phyloP scores from a whole-genome alignment of 495 filamentous ascomycete genomes.

The Neurospora sp. region DNA sequence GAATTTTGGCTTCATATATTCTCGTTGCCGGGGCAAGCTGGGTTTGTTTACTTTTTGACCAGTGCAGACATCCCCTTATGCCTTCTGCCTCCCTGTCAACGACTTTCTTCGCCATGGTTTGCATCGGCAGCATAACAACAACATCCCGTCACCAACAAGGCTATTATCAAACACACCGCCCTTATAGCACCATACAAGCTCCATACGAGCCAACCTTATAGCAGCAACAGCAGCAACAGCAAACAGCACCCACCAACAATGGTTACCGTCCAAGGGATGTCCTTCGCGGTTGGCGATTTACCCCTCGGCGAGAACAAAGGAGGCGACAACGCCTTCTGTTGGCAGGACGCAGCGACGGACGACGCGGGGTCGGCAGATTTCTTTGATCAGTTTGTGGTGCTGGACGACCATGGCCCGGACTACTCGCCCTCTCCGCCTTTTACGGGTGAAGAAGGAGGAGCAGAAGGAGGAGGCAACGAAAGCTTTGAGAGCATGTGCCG shows the following conservation, averaged over 20 bases:
- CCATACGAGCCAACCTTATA: neutral
- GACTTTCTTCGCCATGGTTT: neutral
- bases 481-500: constrained; percentile 10
- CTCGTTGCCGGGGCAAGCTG: constrained; percentile 18
- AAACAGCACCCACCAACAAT: constrained; percentile 9
- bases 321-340: constrained; percentile 19
- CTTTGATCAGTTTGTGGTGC: constrained; percentile 39
- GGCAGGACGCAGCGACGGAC: constrained; percentile 24
- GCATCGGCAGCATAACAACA: neutral
- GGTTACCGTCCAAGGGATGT: constrained; percentile 15
- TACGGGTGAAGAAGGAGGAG: neutral
- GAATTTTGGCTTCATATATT: constrained; percentile 11
- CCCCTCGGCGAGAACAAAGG: constrained; percentile 29
- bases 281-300: constrained; percentile 13
- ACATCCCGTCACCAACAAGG: neutral
- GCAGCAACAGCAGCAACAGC: neutral
- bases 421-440: constrained; percentile 10
- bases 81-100: neutral
- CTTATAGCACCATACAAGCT: neutral
- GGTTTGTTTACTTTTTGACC: constrained; percentile 17
- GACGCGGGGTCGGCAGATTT: constrained; percentile 28
- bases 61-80: neutral
- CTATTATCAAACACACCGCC: neutral
- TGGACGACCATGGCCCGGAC: constrained; percentile 20
- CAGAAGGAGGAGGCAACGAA: constrained; percentile 4